Percentiles rank a stretch among this genome's conserved stretches.
These are phyloP conservation scores for Musa beccarii DNA, from an alignment of 176 grass and related monocot genomes.

Conservation along the genomic window DNA sequence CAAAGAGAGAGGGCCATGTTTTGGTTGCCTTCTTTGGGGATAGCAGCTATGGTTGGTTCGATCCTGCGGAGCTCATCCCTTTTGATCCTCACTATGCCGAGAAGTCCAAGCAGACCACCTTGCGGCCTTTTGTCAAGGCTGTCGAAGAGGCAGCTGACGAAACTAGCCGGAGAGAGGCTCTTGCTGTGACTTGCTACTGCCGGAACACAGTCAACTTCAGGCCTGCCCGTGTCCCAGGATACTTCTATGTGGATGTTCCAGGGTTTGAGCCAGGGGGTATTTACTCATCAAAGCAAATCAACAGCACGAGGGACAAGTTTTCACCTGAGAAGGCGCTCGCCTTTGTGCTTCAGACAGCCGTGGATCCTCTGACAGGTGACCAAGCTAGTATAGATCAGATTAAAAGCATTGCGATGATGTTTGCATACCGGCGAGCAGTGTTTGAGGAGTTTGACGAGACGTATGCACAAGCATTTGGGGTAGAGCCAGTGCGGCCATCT, in stretches of 20 bases:
- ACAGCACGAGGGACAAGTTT: slow-evolving; percentile 33
- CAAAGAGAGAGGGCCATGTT: slow-evolving; percentile 15
- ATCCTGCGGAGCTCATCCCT: slow-evolving; percentile 62
- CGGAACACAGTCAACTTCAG: slow-evolving; percentile 32
- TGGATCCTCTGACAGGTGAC: slow-evolving; percentile 19
- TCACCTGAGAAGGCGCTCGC: slow-evolving; percentile 20
- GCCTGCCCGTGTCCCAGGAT: slow-evolving; percentile 22
- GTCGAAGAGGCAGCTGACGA: slow-evolving; percentile 75
- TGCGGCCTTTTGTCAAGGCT: slow-evolving; percentile 44
- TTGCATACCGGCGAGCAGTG: slow-evolving; percentile 45
- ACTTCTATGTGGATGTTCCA: slow-evolving; percentile 54
- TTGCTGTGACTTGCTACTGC: slow-evolving; percentile 67
- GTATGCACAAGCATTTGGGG: slow-evolving; percentile 80
- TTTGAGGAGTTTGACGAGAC: slow-evolving; percentile 54
- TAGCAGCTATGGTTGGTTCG: slow-evolving; percentile 95
- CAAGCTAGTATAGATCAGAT: slow-evolving; percentile 19
- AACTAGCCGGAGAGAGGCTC: slow-evolving; percentile 46
- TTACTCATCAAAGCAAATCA: slow-evolving; percentile 54
- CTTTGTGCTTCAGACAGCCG: slow-evolving; percentile 38
- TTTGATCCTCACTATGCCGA: slow-evolving; percentile 57
- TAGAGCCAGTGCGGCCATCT: slow-evolving; percentile 29
- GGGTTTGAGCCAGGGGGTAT: slow-evolving; percentile 55
- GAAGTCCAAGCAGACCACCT: slow-evolving; percentile 38
- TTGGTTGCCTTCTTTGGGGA: slow-evolving; percentile 98
- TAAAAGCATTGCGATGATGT: slow-evolving; percentile 39